phyloP scores from a whole-genome alignment of 2,329 filamentous ascomycete species.

The Scopulariopsis brevicaulis region DNA sequence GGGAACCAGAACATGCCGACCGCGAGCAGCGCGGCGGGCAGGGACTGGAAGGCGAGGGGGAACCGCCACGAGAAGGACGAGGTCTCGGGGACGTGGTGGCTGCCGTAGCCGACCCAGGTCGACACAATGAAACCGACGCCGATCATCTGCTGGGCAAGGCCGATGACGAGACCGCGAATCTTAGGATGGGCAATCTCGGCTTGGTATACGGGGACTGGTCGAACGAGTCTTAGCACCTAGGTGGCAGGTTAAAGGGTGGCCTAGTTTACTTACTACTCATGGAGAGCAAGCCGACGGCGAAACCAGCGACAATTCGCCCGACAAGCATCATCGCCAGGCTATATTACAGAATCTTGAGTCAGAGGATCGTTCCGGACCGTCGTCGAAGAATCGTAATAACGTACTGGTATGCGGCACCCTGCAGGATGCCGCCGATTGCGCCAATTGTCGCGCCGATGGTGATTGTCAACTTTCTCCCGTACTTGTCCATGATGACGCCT shows the following conservation, averaged over 20 bases:
- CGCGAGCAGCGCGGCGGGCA: conserved; percentile 48
- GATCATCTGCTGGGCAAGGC: conserved; percentile 42
- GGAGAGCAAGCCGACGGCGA: conserved; percentile 45
- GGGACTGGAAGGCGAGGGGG: conserved; percentile 36
- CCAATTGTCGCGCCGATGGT: conserved; percentile 48
- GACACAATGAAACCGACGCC: conserved; percentile 41
- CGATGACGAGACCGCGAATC: conserved; percentile 41
- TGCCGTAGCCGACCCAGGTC: conserved; percentile 25
- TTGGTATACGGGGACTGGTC: conserved; percentile 44
- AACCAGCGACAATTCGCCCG: conserved; percentile 46
- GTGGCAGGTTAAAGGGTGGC: background rate
- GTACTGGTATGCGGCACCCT: conserved; percentile 34
- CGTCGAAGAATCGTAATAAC: conserved; percentile 4
- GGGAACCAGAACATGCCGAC: conserved; percentile 45
- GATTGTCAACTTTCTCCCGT: conserved; percentile 48
- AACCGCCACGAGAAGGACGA: conserved; percentile 50
- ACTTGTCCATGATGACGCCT: conserved; percentile 41
- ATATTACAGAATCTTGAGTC: conserved; percentile 28
- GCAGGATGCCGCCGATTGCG: conserved; percentile 43
- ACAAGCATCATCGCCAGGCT: conserved; percentile 14
- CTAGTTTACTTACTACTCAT: conserved; percentile 24
- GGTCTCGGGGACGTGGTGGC: conserved; percentile 18
- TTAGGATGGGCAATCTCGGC: conserved; percentile 38
- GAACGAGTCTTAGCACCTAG: background rate
- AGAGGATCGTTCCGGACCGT: conserved; percentile 27